Conservation (phyloP, 2,329 filamentous ascomycete genomes). For the Verticillium alfalfae region DNA sequence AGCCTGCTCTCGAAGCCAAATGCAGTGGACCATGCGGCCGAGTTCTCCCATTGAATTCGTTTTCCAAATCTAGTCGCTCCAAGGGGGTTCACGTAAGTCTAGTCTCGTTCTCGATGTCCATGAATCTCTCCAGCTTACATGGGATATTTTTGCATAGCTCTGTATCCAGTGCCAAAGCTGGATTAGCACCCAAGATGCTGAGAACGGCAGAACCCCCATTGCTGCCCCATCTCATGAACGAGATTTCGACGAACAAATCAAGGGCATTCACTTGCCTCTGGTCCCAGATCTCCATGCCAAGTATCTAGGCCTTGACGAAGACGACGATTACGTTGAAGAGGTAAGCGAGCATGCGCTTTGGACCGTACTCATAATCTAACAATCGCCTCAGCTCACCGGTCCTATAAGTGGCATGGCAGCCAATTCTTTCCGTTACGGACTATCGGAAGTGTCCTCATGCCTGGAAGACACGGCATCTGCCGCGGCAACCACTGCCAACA, state of each 20-base stretch:
- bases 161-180: conserved; percentile 29
- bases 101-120: neutral
- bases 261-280: neutral
- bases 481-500: neutral
- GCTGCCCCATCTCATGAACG: conserved; percentile 2
- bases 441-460: conserved; percentile 1
- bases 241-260: conserved; percentile 3
- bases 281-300: neutral
- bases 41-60: conserved; percentile 19
- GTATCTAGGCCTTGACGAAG: neutral
- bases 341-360: neutral
- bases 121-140: neutral
- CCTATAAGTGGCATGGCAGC: conserved; percentile 2
- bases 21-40: conserved; percentile 24
- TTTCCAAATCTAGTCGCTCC: conserved; percentile 20
- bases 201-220: conserved; percentile 15
- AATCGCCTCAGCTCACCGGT: conserved; percentile 2
- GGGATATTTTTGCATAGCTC: conserved; percentile 15
- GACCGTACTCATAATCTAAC: neutral
- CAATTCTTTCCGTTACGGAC: neutral
- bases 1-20: conserved; percentile 15
- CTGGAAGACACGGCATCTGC: neutral
- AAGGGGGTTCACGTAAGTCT: conserved; percentile 22
- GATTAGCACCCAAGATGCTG: conserved; percentile 23
- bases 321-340: conserved; percentile 1